Evolutionary conservation across 129 eudicot genomes (phyloP).

Genomic region (Saussurea involucrata): DNA sequence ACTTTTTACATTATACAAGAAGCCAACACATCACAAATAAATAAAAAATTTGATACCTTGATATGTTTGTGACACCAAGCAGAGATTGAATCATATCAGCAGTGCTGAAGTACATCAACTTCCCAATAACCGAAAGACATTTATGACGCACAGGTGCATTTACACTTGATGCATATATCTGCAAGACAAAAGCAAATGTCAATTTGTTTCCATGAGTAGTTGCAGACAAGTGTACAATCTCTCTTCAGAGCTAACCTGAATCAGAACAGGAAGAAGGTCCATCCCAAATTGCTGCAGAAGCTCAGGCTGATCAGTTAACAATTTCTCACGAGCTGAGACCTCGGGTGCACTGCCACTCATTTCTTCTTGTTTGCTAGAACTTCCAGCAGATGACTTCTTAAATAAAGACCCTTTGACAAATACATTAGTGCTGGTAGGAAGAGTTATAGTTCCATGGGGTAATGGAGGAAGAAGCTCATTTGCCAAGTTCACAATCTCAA

Average conservation of each 20-base stretch:
- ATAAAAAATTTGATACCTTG: conserved; percentile 51
- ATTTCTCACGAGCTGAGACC: conserved; percentile 59
- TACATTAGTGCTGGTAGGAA: conserved; percentile 61
- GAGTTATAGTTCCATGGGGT: conserved; percentile 85
- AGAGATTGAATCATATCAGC: conserved; percentile 87
- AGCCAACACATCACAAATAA: background rate
- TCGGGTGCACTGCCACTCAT: conserved; percentile 38
- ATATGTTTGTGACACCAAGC: conserved; percentile 64
- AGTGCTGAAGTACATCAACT: conserved; percentile 89
- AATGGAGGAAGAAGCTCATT: conserved; percentile 98
- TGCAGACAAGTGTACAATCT: background rate
- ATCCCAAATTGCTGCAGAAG: conserved; percentile 89
- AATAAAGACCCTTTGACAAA: conserved; percentile 63
- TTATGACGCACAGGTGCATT: conserved; percentile 97
- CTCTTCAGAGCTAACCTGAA: conserved; percentile 56
- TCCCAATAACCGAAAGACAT: conserved; percentile 92
- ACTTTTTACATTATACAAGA: background rate
- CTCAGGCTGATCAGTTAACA: conserved; percentile 84
- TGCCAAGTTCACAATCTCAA: conserved; percentile 96
- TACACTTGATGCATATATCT: conserved; percentile 97
- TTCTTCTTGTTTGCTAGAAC: conserved; percentile 66
- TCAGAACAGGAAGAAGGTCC: conserved; percentile 91
- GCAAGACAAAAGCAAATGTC: conserved; percentile 7
- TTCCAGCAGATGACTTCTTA: conserved; percentile 51
- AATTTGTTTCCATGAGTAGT: conserved; percentile 1